Percentiles rank a stretch among this genome's conserved stretches.
Evolutionary conservation across 257 asterid species (phyloP).

Genomic region (Fraxinus quadrangulata): DNA sequence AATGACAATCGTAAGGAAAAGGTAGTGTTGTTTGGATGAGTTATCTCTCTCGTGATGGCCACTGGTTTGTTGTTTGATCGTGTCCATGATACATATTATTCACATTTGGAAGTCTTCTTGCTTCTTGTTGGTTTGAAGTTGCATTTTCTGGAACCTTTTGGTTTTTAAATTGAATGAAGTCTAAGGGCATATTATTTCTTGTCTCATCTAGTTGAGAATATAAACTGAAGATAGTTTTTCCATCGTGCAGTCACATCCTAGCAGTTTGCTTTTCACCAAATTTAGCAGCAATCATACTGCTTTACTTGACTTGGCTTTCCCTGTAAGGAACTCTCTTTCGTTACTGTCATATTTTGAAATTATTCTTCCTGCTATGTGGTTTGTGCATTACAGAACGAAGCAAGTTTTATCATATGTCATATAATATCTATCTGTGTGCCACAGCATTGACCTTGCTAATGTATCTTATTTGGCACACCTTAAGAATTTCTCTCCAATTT

Average conservation of each 20-base stretch:
- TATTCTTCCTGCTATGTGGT: constrained; percentile 12
- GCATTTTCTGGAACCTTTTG: constrained; percentile 16
- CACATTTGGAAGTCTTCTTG: constrained; percentile 3
- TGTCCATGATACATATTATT: constrained; percentile 1
- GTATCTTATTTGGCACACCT: constrained; percentile 8
- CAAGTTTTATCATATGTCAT: constrained; percentile 5
- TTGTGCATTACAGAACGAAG: constrained; percentile 17
- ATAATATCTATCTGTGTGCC: constrained; percentile 13
- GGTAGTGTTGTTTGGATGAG: constrained; percentile 44
- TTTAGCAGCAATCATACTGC: constrained; percentile 89
- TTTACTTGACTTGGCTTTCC: constrained; percentile 83
- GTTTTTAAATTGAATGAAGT: constrained; percentile 7
- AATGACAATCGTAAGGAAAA: constrained; percentile 79
- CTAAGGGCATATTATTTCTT: not conserved
- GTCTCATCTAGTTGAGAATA: constrained; percentile 2
- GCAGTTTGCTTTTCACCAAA: constrained; percentile 81
- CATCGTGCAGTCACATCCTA: constrained; percentile 77
- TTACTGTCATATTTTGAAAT: constrained; percentile 10
- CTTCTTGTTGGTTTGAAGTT: not conserved
- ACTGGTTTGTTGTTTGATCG: not conserved
- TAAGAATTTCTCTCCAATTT: constrained; percentile 3
- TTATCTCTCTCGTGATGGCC: not conserved
- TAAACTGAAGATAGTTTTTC: constrained; percentile 22
- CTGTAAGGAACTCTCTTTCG: constrained; percentile 49
- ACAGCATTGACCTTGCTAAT: constrained; percentile 9